Evolutionary conservation across 257 asterid genomes (phyloP), one percentile per base, ranked within the genome.

Genomic region (Petrea volubilis): DNA sequence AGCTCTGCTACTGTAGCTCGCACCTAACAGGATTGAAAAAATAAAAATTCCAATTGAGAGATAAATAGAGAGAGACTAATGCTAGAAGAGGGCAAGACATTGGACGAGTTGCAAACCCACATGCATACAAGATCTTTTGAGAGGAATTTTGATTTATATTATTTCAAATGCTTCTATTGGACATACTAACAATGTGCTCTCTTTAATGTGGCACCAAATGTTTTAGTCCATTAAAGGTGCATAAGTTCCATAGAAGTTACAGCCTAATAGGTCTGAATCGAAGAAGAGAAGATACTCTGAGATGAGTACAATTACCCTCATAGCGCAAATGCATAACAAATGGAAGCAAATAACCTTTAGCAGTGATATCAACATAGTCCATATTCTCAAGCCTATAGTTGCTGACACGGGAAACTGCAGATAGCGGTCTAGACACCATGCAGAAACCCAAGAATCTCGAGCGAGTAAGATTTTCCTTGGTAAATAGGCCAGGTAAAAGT

Each of bases 1-100:
- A 95, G 98, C 84, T 95, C 99, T 15, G 97, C 91, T 61, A 95
- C 98, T 34, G 97, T 94, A 71, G 96, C 80, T 64, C 97, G 89
- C 64, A 91, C 90, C 99, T 94, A 51, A n/a, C 58, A 43, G 49
- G 59, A 47, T 67, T 10, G 59, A 24, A 68, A 57, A n/a, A n/a
- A 38, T 31, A 61, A 68, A 8, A 12, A 52, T 71, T 71, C 64
- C 56, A 40, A 63, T 10, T 46, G 50, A 68, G 56, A 57, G 52
- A 40, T 7, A 3, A 24, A n/a, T 24, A 10, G 25, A 58, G 18
- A 27, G 65, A 59, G 52, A 25, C 27, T 17, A 56, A 31, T 23
- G 44, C 44, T 12, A 44, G 34, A 41, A 47, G 52, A 73, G n/a
- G 23, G 57, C 27, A 55, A 14, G 41, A 25, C 24, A 13, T 66